Evolutionary conservation across 805 yeast species (phyloP), one percentile per base, ranked within the genome.

Genomic region (Ogataea philodendri): DNA sequence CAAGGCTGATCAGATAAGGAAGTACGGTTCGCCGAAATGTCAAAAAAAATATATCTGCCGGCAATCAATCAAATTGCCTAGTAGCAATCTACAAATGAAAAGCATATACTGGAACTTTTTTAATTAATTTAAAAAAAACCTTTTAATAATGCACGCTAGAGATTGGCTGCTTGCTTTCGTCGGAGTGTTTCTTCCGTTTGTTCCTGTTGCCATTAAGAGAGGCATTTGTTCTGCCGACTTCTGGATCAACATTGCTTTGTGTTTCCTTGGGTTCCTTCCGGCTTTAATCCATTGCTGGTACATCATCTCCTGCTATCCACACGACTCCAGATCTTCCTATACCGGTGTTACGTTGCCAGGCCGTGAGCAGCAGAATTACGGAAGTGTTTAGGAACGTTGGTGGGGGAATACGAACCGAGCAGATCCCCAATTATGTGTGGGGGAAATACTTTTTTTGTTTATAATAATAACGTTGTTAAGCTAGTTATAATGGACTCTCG

Each of bases 271-370:
- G 1, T 79, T 70, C 55, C 53, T 85, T 36, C 95, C 95, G 1
- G 95, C 93, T 8, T 69, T 84, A 22, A 59, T 85, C 42, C 95
- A 85, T 52, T 65, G 81, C 25, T 80, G 85, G 75, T 85, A 84
- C 59, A 81, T 85, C 51, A 84, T 85, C 37, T 76, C 86, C 37
- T 68, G 74, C 49, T 82, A 82, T 54, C 94, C 94, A 7, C 53
- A 59, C 15, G 62, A 60, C n/a, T 32, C 52, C 5, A 30, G 40
- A 4, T 42, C 57, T 5, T 39, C 46, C 1, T 58, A 56, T 37
- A 35, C 35, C 3, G 65, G 67, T 16, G 57, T 56, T 24, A 63
- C 67, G 7, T 28, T 58, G 9, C 66, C 66, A 5, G 66, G 67
- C 15, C 54, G 65, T 35, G 63, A 60, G 16, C 49, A 52, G 9